phyloP scores from a whole-genome alignment of 441 rosid genomes.

The Euphorbia schlechtendalii region DNA sequence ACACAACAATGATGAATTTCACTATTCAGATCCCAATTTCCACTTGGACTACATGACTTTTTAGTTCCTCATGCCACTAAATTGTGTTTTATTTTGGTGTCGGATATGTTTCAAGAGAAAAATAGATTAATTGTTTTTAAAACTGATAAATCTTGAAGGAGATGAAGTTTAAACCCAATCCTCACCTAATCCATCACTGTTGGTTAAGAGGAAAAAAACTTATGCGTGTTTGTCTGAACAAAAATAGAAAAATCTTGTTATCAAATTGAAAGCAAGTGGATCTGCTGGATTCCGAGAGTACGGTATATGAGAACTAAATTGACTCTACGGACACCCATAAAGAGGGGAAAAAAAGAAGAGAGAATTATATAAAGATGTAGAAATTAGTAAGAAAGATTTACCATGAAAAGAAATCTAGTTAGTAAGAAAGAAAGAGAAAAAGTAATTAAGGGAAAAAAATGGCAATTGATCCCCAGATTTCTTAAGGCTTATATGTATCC shows the following conservation, averaged over 20 bases:
- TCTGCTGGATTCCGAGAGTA: neutral
- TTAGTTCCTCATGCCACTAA: slow-evolving; percentile 19
- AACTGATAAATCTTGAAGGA: too few species aligned
- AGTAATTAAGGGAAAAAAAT: slow-evolving; percentile 1
- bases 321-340: too few species aligned
- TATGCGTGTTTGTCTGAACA: too few species aligned
- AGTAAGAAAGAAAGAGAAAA: too few species aligned
- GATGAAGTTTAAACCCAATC: too few species aligned
- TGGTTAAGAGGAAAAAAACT: too few species aligned
- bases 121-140: too few species aligned
- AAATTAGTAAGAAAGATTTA: slow-evolving; percentile 3
- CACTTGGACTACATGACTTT: slow-evolving; percentile 11
- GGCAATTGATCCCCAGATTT: neutral
- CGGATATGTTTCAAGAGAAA: neutral
- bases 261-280: too few species aligned
- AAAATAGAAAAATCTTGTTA: too few species aligned
- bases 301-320: slow-evolving; percentile 1
- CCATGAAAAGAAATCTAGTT: neutral
- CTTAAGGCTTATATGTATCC: neutral
- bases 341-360: too few species aligned
- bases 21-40: slow-evolving; percentile 34
- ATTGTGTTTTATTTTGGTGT: slow-evolving; percentile 11
- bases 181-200: too few species aligned
- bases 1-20: slow-evolving; percentile 31
- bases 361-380: neutral